phyloP scores from a whole-genome alignment of 2,329 filamentous ascomycete genomes.

The Volutella citrinella region DNA sequence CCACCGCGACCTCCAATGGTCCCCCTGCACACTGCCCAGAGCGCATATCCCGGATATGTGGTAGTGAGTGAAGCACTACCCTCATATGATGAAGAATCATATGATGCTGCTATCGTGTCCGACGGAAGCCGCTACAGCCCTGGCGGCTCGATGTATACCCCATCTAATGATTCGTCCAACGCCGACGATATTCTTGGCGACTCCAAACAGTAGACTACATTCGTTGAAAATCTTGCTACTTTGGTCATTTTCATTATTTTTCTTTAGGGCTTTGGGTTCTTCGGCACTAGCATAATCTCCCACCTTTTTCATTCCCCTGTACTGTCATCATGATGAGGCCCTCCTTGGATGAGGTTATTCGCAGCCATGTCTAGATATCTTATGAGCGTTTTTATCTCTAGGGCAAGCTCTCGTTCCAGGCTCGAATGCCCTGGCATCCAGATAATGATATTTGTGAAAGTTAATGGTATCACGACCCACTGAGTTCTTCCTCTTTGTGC shows the following conservation, averaged over 20 bases:
- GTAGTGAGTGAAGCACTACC: slow-evolving; percentile 36
- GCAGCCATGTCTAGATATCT: no score
- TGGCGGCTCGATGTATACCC: slow-evolving; percentile 25
- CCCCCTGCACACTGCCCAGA: slow-evolving; percentile 12
- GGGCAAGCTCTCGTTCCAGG: no score
- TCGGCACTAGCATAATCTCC: no score
- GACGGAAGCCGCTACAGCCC: slow-evolving; percentile 43
- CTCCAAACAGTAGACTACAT: slow-evolving; percentile 21
- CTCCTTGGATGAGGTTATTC: no score
- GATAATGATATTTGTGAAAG: no score
- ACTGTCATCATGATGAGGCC: no score
- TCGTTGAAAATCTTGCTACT: neutral
- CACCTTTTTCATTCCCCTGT: no score
- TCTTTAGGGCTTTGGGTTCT: no score
- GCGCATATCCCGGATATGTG: slow-evolving; percentile 20
- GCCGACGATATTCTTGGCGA: slow-evolving; percentile 21
- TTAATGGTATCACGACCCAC: no score
- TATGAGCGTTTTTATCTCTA: no score
- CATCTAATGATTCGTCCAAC: slow-evolving; percentile 17
- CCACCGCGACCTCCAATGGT: slow-evolving; percentile 23
- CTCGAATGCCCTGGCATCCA: no score
- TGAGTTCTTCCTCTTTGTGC: no score
- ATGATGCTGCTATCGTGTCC: slow-evolving; percentile 35
- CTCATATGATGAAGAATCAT: slow-evolving; percentile 36
- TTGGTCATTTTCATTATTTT: slow-evolving; percentile 5